Base-by-base conservation (phyloP, 106 monocot genomes). In the Acorus gramineus region DNA sequence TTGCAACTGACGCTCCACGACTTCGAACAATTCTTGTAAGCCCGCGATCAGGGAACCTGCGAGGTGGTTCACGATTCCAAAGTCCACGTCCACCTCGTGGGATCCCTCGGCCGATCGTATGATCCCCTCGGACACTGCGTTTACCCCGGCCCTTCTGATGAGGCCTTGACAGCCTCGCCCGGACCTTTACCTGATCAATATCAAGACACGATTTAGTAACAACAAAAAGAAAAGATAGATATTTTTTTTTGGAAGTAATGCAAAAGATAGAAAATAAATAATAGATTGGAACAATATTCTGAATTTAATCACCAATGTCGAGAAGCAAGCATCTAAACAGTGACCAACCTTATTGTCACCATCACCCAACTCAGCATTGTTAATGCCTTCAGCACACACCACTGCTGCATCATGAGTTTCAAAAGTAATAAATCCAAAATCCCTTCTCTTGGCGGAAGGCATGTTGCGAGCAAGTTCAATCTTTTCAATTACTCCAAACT, bases 391-490 rank as follows among this genome's bases (percentile, higher is more conserved):
- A 60, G 89, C 81, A 78, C 98, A 99, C 49, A 68, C 68, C 12
- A 88, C 72, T 62, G 98, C 98, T 83, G 76, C 75, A 52, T 89
- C 88, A 80, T 99, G 92, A 0, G 76, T 74, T 47, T 83, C 92
- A 84, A 99, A 99, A 61, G 85, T 88, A 58, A 99, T 81, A 89
- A 92, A 92, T 8, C 92, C 98, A 85, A 99, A 99, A 67, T 99
- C 89, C 63, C 77, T 83, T 70, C 98, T 92, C 64, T 88, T 99
- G 0, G 98, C 92, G 63, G 85, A 68, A 50, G 87, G 87, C 98
- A 98, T 98, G 65, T 98, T 87, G 4, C 91, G 80, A 57, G 98
- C 98, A 71, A 99, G 92, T 55, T 99, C 86, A 64, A 99, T 68
- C 57, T 88, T 92, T 60, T 92, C 92, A 72, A 99, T 79, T 50